Percentiles rank a stretch among this genome's conserved stretches.
Evolutionary conservation across 1,284 basidiomycete species (phyloP).

Genomic region (Boletellus deceptivus): DNA sequence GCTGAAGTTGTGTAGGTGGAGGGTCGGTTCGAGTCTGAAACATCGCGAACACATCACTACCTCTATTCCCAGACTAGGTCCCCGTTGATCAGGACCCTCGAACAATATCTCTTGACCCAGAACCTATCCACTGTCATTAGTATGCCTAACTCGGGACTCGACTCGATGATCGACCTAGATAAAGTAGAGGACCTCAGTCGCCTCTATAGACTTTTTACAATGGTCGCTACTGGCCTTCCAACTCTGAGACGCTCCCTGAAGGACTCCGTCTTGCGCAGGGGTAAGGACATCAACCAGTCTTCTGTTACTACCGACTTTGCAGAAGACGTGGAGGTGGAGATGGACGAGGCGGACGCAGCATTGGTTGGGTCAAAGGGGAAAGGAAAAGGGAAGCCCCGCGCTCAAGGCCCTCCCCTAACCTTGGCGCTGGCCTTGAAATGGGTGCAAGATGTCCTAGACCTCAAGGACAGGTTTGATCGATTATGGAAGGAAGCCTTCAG

Average conservation of each 20-base stretch:
- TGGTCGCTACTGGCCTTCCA: slow-evolving; percentile 69
- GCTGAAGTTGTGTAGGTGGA: slow-evolving; percentile 64
- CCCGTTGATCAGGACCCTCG: slow-evolving; percentile 74
- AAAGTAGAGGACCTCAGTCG: slow-evolving; percentile 77
- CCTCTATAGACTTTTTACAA: slow-evolving; percentile 76
- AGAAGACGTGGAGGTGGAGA: slow-evolving; percentile 38
- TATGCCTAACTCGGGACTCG: slow-evolving; percentile 85
- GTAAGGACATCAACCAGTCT: slow-evolving; percentile 75
- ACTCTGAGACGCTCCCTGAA: slow-evolving; percentile 71
- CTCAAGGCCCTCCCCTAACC: slow-evolving; percentile 44
- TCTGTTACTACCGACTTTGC: slow-evolving; percentile 40
- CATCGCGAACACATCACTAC: slow-evolving; percentile 87
- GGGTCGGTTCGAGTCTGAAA: slow-evolving; percentile 80
- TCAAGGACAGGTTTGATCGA: slow-evolving; percentile 89
- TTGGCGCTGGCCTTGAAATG: slow-evolving; percentile 76
- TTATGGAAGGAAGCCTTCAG: slow-evolving; percentile 74
- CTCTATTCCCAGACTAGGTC: slow-evolving; percentile 74
- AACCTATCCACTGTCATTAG: slow-evolving; percentile 77
- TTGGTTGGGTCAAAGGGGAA: slow-evolving; percentile 56
- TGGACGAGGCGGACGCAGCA: slow-evolving; percentile 37
- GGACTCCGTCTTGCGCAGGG: slow-evolving; percentile 73
- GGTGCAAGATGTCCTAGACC: slow-evolving; percentile 89
- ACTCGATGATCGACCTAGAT: slow-evolving; percentile 84
- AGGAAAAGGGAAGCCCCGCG: slow-evolving; percentile 60
- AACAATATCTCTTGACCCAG: slow-evolving; percentile 74